Evolutionary conservation across 2,329 filamentous ascomycete genomes (phyloP), one percentile per base, ranked within the genome.

Genomic region (Stachybotrys chartarum): DNA sequence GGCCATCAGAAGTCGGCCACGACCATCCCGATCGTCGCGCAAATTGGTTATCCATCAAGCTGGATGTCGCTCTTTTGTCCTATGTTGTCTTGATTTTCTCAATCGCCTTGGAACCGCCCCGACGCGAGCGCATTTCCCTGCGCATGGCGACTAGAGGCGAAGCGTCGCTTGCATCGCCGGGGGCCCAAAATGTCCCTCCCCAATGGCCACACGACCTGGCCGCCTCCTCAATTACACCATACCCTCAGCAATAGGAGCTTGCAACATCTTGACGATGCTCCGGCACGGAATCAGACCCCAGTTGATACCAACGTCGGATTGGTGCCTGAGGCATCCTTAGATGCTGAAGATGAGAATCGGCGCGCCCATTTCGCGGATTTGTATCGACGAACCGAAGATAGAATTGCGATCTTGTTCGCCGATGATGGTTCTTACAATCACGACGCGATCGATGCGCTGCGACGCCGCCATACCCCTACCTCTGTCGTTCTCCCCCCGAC

Each of bases 321-420:
- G 78, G 73, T 83, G 79, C 81, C 81, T 79, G 81, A 84, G 79
- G 78, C 81, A 79, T 73, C 78, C 60, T 62, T 71, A 58, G 80
- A 85, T 72, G 75, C 78, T 66, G 72, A 87, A 65, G 87, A 91
- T 52, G 88, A 92, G 68, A 81, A 83, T 63, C 81, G 85, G 69
- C 86, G 88, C 72, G 79, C 84, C 66, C 78, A 86, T 67, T 94
- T 97, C 72, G 83, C 84, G 69, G 84, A 90, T 56, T 76, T 92
- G 55, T 96, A 89, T 78, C 83, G 83, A 67, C 83, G 83, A 71
- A 87, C 84, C 64, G 91, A 97, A 73, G 81, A 84, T 63, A 87
- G 85, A 72, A 86, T 97, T 66, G 82, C 85, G 59, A 77, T 84
- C 47, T 76, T 97, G n/a, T 95, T 96, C 68, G 67, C 74, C 64